Evolutionary conservation across 805 yeast genomes (phyloP).

Genomic region (Metschnikowia kofuensis): DNA sequence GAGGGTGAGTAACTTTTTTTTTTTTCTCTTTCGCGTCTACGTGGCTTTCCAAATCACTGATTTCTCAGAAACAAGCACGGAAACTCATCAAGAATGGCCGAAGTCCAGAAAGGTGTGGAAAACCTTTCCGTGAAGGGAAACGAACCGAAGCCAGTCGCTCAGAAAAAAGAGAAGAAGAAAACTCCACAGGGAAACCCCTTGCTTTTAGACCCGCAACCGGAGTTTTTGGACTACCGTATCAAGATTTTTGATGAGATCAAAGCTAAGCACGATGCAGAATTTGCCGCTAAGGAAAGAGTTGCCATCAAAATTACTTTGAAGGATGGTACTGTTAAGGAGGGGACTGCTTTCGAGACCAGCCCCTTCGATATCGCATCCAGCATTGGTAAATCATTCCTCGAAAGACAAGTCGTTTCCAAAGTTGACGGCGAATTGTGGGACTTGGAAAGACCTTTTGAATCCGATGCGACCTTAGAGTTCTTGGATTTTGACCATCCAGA

Average conservation of each 20-base stretch:
- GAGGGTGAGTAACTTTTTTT: constrained; percentile 6
- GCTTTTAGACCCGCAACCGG: constrained; percentile 74
- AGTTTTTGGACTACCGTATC: constrained; percentile 75
- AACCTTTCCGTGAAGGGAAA: constrained; percentile 17
- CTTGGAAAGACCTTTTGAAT: constrained; percentile 88
- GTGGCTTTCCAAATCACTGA: neutral
- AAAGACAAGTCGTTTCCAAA: constrained; percentile 86
- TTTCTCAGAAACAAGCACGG: neutral
- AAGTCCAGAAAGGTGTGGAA: constrained; percentile 18
- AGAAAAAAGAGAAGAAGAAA: constrained; percentile 42
- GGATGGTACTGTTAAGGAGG: constrained; percentile 80
- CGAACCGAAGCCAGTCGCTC: constrained; percentile 12
- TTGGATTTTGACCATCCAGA: constrained; percentile 92
- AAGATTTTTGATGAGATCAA: constrained; percentile 76
- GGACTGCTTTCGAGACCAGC: constrained; percentile 82
- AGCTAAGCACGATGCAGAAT: constrained; percentile 69
- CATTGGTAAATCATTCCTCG: constrained; percentile 84
- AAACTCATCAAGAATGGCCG: constrained; percentile 14
- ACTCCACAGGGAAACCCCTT: constrained; percentile 41
- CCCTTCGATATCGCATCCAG: constrained; percentile 82
- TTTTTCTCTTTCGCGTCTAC: constrained; percentile 4
- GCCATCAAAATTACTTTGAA: constrained; percentile 78
- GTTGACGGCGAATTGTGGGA: constrained; percentile 92
- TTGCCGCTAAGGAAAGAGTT: constrained; percentile 54
- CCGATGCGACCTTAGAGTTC: constrained; percentile 65